These are phyloP conservation scores for Barnettozyma sp. DNA, from an alignment of 805 yeast species.

Conservation along the genomic window DNA sequence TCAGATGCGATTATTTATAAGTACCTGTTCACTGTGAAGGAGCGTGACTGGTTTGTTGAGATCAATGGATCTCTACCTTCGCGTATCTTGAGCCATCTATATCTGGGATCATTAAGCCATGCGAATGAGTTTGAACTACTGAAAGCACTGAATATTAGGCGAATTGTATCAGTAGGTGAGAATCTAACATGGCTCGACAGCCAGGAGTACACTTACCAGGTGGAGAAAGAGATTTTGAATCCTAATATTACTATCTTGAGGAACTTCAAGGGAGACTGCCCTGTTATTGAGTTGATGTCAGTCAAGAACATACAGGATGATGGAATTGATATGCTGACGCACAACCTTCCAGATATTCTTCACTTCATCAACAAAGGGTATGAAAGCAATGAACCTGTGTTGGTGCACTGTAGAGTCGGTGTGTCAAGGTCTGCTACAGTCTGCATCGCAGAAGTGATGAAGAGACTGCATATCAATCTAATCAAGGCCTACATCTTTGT, in stretches of 20 bases:
- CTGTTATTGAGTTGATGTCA: slow-evolving; percentile 36
- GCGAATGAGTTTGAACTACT: slow-evolving; percentile 68
- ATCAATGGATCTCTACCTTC: slow-evolving; percentile 74
- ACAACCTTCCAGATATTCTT: slow-evolving; percentile 55
- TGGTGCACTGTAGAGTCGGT: slow-evolving; percentile 94
- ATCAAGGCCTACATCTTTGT: slow-evolving; percentile 82
- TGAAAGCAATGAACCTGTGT: slow-evolving; percentile 39
- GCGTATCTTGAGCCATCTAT: slow-evolving; percentile 71
- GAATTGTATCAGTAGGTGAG: slow-evolving; percentile 86
- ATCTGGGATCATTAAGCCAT: slow-evolving; percentile 77
- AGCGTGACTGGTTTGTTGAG: slow-evolving; percentile 25
- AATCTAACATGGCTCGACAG: slow-evolving; percentile 51
- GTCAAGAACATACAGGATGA: slow-evolving; percentile 81
- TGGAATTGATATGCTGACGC: slow-evolving; percentile 73
- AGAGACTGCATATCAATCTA: slow-evolving; percentile 54
- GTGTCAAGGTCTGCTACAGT: slow-evolving; percentile 94
- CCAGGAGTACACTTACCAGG: slow-evolving; percentile 6
- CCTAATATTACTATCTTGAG: slow-evolving; percentile 16
- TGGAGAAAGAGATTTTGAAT: slow-evolving; percentile 15
- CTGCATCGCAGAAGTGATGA: slow-evolving; percentile 93
- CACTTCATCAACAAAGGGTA: slow-evolving; percentile 55
- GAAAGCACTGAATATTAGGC: slow-evolving; percentile 55
- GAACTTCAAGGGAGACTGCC: slow-evolving; percentile 11
- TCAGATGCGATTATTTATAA: slow-evolving; percentile 29
- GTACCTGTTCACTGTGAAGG: slow-evolving; percentile 26